Evolutionary conservation across 2,329 filamentous ascomycete species (phyloP).

Genomic region (Fusarium illudens): DNA sequence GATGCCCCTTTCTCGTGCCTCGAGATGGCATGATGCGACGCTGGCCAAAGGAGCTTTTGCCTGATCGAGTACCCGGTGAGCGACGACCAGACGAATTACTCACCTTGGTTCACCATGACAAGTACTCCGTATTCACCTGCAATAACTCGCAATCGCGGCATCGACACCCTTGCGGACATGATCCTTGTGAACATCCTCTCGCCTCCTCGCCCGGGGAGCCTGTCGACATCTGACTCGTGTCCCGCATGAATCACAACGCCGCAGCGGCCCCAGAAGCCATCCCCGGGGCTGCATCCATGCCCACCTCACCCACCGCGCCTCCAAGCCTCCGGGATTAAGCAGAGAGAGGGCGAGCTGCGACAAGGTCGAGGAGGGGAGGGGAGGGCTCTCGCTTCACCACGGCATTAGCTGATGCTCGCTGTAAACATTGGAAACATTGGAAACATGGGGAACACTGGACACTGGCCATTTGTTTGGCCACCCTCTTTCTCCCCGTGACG

Average conservation of each 20-base stretch:
- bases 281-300: constrained; percentile 13
- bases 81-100: constrained; percentile 5
- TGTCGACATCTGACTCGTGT: constrained; percentile 34
- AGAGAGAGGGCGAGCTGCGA: constrained; percentile 6
- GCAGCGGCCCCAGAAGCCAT: constrained; percentile 19
- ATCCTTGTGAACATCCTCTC: constrained; percentile 16
- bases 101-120: constrained; percentile 16
- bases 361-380: not conserved
- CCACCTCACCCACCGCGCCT: not conserved
- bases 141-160: constrained; percentile 2
- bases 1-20: not conserved
- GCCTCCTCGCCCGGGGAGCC: not conserved
- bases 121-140: not conserved
- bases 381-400: constrained; percentile 36
- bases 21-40: constrained; percentile 7
- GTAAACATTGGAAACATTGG: constrained; percentile 13
- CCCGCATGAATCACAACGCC: constrained; percentile 41
- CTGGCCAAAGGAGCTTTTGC: not conserved
- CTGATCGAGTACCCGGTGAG: constrained; percentile 11
- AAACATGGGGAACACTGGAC: not conserved
- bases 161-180: not conserved
- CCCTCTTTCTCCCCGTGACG: constrained; percentile 27
- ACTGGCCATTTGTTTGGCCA: no score
- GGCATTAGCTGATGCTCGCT: constrained; percentile 12
- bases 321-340: constrained; percentile 6